These are phyloP conservation scores for Globisporangium viniferum DNA, from an alignment of 352 stramenopile species.

Conservation along the genomic window DNA sequence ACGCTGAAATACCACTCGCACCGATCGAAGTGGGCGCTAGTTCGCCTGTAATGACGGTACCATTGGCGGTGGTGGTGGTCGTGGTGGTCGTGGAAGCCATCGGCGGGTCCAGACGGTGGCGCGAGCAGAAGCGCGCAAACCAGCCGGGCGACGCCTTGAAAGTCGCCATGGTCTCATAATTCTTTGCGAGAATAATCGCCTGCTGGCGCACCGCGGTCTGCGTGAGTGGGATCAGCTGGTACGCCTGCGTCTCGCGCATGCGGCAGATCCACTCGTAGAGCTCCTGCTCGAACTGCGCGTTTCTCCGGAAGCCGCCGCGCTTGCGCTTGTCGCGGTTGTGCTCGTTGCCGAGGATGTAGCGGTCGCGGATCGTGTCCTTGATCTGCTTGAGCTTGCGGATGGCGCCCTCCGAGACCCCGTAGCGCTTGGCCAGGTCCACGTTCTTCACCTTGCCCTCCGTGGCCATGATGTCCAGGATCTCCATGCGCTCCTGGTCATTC, in stretches of 20 bases:
- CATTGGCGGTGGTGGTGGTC: not conserved
- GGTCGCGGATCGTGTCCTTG: constrained; percentile 79
- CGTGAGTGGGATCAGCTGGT: constrained; percentile 82
- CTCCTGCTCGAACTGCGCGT: constrained; percentile 82
- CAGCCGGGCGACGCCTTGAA: constrained; percentile 87
- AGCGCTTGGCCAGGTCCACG: constrained; percentile 80
- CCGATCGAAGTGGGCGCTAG: not conserved
- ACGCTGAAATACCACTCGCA: constrained; percentile 12
- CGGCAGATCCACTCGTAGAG: constrained; percentile 85
- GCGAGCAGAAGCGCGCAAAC: constrained; percentile 87
- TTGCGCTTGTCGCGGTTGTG: constrained; percentile 87
- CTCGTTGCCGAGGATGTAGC: constrained; percentile 81
- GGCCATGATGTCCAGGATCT: constrained; percentile 82
- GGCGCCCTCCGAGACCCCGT: constrained; percentile 81
- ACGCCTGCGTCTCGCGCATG: constrained; percentile 78
- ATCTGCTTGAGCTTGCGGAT: constrained; percentile 90
- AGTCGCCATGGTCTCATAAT: constrained; percentile 79
- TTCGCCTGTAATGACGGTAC: not conserved
- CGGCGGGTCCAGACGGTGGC: constrained; percentile 72
- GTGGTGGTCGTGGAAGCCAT: constrained; percentile 17
- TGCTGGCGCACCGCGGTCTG: constrained; percentile 83
- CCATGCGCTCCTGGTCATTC: constrained; percentile 89
- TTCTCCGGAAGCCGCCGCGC: constrained; percentile 77
- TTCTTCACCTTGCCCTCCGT: constrained; percentile 85
- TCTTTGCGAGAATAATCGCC: constrained; percentile 79